These are phyloP conservation scores for Cladophialophora carrionii DNA, from an alignment of 2,329 filamentous ascomycete genomes.

Conservation along the genomic window DNA sequence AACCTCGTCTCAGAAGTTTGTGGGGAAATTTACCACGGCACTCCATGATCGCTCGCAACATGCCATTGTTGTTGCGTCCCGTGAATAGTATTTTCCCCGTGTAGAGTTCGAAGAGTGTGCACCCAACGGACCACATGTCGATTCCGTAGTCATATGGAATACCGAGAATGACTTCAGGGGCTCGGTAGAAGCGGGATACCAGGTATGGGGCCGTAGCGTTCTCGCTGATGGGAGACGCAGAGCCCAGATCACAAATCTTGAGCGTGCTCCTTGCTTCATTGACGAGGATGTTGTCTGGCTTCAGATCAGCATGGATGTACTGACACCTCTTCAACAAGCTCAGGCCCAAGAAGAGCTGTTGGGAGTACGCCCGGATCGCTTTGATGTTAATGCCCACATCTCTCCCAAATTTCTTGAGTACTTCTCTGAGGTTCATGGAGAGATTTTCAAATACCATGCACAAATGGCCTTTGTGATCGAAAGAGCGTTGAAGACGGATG, in stretches of 20 bases:
- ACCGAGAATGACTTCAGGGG: conserved; percentile 95
- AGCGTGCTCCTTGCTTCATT: conserved; percentile 81
- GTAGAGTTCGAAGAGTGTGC: conserved; percentile 94
- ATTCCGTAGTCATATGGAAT: conserved; percentile 93
- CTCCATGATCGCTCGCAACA: conserved; percentile 96
- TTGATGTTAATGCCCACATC: conserved; percentile 89
- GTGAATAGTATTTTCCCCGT: conserved; percentile 97
- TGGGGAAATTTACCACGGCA: conserved; percentile 88
- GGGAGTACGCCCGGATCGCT: conserved; percentile 84
- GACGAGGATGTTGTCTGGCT: conserved; percentile 95
- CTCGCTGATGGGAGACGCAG: conserved; percentile 88
- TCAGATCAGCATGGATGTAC: conserved; percentile 93
- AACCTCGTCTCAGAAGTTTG: conserved; percentile 82
- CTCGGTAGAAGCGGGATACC: conserved; percentile 95
- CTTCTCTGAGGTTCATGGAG: conserved; percentile 86
- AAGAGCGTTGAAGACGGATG: conserved; percentile 81
- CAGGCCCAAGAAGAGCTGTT: conserved; percentile 90
- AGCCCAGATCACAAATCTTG: conserved; percentile 95
- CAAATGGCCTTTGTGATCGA: conserved; percentile 92
- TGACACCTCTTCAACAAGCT: conserved; percentile 88
- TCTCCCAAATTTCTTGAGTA: conserved; percentile 92
- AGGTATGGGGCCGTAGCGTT: conserved; percentile 93
- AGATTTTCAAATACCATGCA: conserved; percentile 98
- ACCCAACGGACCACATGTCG: conserved; percentile 97
- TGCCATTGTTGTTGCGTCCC: conserved; percentile 95